phyloP scores from a whole-genome alignment of 768 basidiomycete genomes.

The Kwoniella mangroviensis region DNA sequence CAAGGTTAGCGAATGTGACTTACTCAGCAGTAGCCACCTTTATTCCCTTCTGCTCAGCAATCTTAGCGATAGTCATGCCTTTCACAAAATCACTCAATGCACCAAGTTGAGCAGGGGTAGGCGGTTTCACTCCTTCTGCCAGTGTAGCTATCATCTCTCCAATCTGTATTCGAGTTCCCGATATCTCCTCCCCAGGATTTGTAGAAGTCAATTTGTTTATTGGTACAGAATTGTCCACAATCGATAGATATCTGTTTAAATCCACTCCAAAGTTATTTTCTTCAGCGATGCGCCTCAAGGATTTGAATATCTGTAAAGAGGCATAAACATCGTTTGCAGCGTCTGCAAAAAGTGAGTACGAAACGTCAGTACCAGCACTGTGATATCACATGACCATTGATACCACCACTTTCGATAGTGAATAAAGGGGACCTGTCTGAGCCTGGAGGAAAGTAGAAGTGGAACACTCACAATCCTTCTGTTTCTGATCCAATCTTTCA shows the following conservation, averaged over 20 bases:
- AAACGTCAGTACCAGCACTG: neutral
- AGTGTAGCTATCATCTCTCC: slow-evolving; percentile 4
- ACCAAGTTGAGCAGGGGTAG: slow-evolving; percentile 20
- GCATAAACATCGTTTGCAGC: slow-evolving; percentile 54
- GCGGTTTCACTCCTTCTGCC: slow-evolving; percentile 7
- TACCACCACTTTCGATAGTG: no score
- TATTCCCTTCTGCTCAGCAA: slow-evolving; percentile 22
- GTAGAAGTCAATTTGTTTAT: neutral
- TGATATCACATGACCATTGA: no score
- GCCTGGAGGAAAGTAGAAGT: neutral
- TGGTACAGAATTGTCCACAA: slow-evolving; percentile 1
- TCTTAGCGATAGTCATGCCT: slow-evolving; percentile 10
- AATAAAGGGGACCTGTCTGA: neutral
- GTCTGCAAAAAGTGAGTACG: slow-evolving; percentile 30
- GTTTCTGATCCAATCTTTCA: slow-evolving; percentile 27
- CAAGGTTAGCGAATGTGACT: slow-evolving; percentile 4
- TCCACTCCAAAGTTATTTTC: slow-evolving; percentile 21
- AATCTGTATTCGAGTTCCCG: neutral
- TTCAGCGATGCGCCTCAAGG: slow-evolving; percentile 26
- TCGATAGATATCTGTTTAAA: slow-evolving; percentile 15
- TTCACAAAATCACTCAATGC: slow-evolving; percentile 23
- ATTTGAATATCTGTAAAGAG: slow-evolving; percentile 40
- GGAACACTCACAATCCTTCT: slow-evolving; percentile 49
- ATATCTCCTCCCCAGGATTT: no score
- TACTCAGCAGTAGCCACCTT: slow-evolving; percentile 36